Percentiles rank a stretch among this genome's conserved stretches.
phyloP scores from a whole-genome alignment of 495 filamentous ascomycete genomes.

The Trichoderma reesei region DNA sequence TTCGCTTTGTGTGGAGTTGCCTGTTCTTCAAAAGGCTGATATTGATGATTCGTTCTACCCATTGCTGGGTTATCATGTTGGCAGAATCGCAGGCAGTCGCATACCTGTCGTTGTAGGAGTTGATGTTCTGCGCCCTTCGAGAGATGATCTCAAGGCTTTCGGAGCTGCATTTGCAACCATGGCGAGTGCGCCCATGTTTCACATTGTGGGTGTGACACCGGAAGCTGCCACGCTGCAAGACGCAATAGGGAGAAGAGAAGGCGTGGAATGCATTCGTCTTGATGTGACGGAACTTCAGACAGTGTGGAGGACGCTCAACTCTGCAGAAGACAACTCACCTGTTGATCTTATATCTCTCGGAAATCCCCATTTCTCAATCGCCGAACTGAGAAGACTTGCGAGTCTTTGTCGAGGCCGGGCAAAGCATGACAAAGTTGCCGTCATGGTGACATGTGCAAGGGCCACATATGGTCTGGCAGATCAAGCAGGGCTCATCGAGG shows the following conservation, averaged over 20 bases:
- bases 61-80: background rate
- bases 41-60: constrained; percentile 7
- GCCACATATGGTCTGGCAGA: background rate
- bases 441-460: constrained; percentile 1
- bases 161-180: constrained; percentile 5
- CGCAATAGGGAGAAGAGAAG: background rate
- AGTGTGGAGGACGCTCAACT: background rate
- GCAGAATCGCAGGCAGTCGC: background rate
- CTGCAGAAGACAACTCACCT: background rate
- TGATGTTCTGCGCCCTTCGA: background rate
- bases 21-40: background rate
- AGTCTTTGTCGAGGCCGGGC: background rate
- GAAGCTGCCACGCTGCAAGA: background rate
- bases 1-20: background rate
- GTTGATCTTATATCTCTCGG: constrained; percentile 1
- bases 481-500: background rate
- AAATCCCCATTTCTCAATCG: background rate
- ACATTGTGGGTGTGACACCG: constrained; percentile 6
- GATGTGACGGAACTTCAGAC: background rate
- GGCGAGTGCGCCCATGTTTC: constrained; percentile 8
- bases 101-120: constrained; percentile 1
- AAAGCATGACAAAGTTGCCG: background rate
- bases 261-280: background rate
- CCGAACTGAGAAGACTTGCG: background rate
- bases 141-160: constrained; percentile 3